These are phyloP conservation scores for Haplosporangium gracile DNA, from an alignment of 192 early-diverging fungal genomes.

Conservation along the genomic window DNA sequence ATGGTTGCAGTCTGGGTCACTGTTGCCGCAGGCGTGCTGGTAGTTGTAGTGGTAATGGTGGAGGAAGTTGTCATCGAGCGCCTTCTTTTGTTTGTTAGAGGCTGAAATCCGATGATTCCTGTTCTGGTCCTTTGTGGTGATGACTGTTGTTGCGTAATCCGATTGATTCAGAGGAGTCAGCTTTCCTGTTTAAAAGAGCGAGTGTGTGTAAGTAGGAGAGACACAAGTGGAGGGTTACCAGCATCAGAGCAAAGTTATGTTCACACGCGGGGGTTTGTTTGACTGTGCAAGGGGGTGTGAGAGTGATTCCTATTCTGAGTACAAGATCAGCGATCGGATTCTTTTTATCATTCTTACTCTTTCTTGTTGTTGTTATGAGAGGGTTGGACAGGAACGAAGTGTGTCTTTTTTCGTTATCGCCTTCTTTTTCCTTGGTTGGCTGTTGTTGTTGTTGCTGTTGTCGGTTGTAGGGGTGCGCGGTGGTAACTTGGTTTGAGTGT, in stretches of 20 bases:
- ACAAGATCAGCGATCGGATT: conserved; percentile 2
- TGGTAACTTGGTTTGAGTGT: no score
- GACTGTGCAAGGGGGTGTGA: conserved; percentile 5
- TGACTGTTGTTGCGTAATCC: neutral
- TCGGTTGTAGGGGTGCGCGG: no score
- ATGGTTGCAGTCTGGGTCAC: neutral
- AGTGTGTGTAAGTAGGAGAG: neutral
- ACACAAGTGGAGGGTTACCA: neutral
- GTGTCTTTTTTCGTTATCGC: no score
- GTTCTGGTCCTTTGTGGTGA: neutral
- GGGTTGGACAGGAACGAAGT: neutral
- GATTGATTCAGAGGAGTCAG: neutral
- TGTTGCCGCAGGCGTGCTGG: neutral
- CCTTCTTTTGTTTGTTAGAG: neutral
- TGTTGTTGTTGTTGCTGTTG: no score
- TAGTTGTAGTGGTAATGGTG: conserved; percentile 9
- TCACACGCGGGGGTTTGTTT: neutral
- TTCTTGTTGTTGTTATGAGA: neutral
- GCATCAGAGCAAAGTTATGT: neutral
- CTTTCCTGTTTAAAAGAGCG: neutral
- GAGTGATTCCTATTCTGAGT: neutral
- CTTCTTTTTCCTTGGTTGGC: no score
- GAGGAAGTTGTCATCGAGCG: conserved; percentile 30
- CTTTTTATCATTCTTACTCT: neutral
- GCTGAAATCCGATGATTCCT: neutral